A percentile compares a stretch with the other conserved stretches of the same genome.
Evolutionary conservation across 176 grass and related monocot genomes (phyloP).

Genomic region (Zizania latifolia): DNA sequence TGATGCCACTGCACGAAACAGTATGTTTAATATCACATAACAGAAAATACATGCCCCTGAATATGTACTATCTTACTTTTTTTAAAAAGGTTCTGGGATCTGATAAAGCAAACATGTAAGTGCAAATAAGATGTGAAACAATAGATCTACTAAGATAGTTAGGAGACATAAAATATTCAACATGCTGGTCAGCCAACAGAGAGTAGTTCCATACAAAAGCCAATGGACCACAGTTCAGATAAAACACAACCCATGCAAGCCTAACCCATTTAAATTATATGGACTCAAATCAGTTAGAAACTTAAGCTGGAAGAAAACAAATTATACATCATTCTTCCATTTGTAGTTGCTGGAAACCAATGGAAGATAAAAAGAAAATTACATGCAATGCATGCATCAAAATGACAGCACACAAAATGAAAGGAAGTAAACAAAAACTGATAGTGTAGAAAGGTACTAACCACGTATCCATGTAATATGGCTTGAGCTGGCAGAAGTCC

Average conservation of each 20-base stretch:
- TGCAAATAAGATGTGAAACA: background rate
- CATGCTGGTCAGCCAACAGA: background rate
- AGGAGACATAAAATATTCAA: background rate
- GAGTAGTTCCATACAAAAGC: background rate
- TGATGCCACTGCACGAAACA: slow-evolving; percentile 63
- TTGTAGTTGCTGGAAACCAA: background rate
- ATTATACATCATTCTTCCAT: background rate
- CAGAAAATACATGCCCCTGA: background rate
- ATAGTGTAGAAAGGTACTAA: slow-evolving; percentile 19
- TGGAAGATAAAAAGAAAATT: background rate
- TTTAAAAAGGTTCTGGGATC: background rate
- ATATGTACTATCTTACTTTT: background rate
- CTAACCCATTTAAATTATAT: background rate
- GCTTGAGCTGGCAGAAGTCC: slow-evolving; percentile 93
- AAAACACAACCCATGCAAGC: background rate
- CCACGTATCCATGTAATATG: slow-evolving; percentile 91
- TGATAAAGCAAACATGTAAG: background rate
- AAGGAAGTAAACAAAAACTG: slow-evolving; percentile 3
- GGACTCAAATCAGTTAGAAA: background rate
- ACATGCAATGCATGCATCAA: background rate
- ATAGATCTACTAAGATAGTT: background rate
- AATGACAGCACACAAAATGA: background rate
- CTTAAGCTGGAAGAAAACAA: background rate
- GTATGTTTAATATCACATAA: slow-evolving; percentile 9
- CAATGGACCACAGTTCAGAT: background rate